Conservation (phyloP, 495 filamentous ascomycete species). For the Daldinia concentrica region DNA sequence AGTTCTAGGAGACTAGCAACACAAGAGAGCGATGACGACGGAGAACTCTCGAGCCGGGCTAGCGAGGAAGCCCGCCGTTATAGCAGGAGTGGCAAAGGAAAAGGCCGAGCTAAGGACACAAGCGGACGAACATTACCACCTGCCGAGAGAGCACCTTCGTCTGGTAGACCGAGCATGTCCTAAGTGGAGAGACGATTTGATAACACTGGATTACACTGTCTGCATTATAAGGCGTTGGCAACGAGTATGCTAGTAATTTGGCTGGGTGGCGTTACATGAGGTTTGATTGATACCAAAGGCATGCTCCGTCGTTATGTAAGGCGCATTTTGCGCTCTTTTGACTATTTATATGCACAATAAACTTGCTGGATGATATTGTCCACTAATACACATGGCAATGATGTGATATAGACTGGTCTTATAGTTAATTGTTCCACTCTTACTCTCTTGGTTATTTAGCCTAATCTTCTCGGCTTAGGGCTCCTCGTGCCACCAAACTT, state of each 20-base stretch:
- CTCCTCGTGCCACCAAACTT: conserved; percentile 97
- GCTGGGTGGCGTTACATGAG: conserved; percentile 35
- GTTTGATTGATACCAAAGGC: conserved; percentile 40
- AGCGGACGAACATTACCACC: conserved; percentile 52
- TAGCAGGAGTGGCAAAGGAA: conserved; percentile 47
- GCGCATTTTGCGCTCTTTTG: conserved; percentile 2
- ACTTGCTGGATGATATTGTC: conserved; percentile 23
- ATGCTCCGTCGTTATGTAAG: conserved; percentile 7
- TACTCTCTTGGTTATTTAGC: conserved; percentile 56
- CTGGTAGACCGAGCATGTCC: conserved; percentile 36
- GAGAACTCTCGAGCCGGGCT: conserved; percentile 39
- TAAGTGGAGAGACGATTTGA: conserved; percentile 30
- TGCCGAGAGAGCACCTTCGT: conserved; percentile 54
- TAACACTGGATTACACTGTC: conserved; percentile 32
- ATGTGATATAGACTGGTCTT: conserved; percentile 36
- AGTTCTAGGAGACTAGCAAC: conserved; percentile 29
- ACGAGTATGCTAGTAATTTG: conserved; percentile 20
- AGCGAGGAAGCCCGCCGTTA: conserved; percentile 43
- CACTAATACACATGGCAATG: conserved; percentile 36
- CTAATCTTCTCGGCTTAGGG: conserved; percentile 80
- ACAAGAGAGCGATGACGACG: conserved; percentile 28
- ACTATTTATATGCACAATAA: conserved; percentile 7
- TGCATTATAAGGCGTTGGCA: conserved; percentile 43
- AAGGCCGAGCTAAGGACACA: conserved; percentile 47
- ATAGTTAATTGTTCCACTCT: background rate